Conservation (phyloP, 805 yeast species). For the Brettanomyces anomalus region DNA sequence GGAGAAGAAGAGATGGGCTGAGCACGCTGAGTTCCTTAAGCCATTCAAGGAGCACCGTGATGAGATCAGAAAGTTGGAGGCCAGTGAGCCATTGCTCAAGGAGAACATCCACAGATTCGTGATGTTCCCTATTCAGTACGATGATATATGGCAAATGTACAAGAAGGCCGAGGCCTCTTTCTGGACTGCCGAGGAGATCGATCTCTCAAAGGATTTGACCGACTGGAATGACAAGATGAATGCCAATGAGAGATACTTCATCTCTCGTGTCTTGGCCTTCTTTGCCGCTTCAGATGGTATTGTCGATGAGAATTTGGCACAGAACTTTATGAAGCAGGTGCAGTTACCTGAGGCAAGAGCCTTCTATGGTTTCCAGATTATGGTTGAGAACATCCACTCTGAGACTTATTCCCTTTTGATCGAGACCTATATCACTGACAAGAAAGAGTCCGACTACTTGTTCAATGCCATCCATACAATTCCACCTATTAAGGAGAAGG, state of each 20-base stretch:
- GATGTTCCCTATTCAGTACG: conserved; percentile 91
- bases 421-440: conserved; percentile 93
- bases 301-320: conserved; percentile 95
- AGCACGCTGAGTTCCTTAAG: conserved; percentile 35
- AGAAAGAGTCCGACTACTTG: conserved; percentile 81
- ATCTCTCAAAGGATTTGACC: conserved; percentile 78
- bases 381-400: conserved; percentile 99
- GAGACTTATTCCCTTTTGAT: conserved; percentile 94
- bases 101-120: conserved; percentile 89
- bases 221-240: conserved; percentile 91
- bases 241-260: conserved; percentile 86
- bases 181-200: conserved; percentile 99
- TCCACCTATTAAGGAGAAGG: conserved; percentile 94
- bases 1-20: conserved; percentile 2
- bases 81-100: conserved; percentile 77
- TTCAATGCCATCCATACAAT: conserved; percentile 95
- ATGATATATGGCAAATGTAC: conserved; percentile 98
- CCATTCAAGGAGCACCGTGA: conserved; percentile 67
- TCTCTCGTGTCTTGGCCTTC: conserved; percentile 91
- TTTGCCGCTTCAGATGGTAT: conserved; percentile 99
- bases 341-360: conserved; percentile 97
- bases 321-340: conserved; percentile 95
- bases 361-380: conserved; percentile 98
- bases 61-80: conserved; percentile 62
- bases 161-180: conserved; percentile 98